A percentile compares a stretch with the other conserved stretches of the same genome.
Conservation (phyloP, 106 monocot species). For the Dioscorea dumetorum region DNA sequence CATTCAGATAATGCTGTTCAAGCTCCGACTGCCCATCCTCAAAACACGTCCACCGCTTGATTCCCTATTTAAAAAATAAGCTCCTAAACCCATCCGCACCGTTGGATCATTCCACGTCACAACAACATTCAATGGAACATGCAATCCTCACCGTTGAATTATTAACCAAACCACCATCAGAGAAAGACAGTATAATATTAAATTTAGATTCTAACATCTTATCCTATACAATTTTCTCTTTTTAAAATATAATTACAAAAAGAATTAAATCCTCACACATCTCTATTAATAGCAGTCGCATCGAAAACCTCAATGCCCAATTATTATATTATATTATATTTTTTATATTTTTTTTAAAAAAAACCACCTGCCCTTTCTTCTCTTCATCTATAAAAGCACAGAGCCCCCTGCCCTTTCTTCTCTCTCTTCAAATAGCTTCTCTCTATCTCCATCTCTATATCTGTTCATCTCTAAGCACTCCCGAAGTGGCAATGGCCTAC, state of each 20-base stretch:
- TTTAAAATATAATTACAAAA: not conserved
- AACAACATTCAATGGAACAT: too few species aligned
- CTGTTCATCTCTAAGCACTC: not conserved
- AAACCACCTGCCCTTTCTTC: not conserved
- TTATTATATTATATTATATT: not conserved
- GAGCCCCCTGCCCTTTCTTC: too few species aligned
- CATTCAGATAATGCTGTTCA: not conserved
- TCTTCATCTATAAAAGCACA: not conserved
- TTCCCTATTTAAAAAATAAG: not conserved
- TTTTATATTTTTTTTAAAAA: not conserved
- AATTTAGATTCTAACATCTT: too few species aligned
- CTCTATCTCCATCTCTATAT: not conserved
- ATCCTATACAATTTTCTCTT: not conserved
- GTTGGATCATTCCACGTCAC: too few species aligned
- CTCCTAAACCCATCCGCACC: too few species aligned
- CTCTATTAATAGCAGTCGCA: conserved; percentile 1
- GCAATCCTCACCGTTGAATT: too few species aligned
- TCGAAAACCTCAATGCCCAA: not conserved
- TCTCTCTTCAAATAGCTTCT: not conserved
- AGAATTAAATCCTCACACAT: conserved; percentile 2
- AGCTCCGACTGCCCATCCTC: not conserved
- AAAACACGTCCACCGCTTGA: not conserved
- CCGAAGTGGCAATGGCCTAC: not conserved
- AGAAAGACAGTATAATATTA: not conserved
- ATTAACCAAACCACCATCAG: too few species aligned